Evolutionary conservation across 305 asterid genomes (phyloP), one percentile per base, ranked within the genome.

Genomic region (Ruellia speciosa): DNA sequence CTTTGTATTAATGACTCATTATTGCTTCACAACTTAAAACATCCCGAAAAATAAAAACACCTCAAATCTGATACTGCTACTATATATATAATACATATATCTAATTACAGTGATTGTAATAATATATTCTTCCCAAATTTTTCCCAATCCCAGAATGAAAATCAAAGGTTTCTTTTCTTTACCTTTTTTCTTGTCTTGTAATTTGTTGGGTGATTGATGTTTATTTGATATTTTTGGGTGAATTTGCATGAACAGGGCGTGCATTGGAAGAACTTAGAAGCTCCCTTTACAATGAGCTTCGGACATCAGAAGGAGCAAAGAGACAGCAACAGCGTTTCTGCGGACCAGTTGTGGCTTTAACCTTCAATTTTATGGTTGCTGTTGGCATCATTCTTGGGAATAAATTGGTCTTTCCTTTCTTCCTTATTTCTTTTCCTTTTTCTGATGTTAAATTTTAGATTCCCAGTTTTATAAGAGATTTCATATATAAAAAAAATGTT

Each of bases 261-360:
- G 82, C 90, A 11, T 47, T 89, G 86, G 97, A 89, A 75, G 97
- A 84, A 59, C 78, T 89, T 68, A 68, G 94, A 77, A 72, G 90
- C 57, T 69, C 90, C n/a, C 74, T 84, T 13, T 82, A 76, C 47
- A 84, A 79, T 18, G 94, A 89, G 75, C 79, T 89, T 47, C 79
- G 93, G 58, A 82, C 88, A 9, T 76, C 94, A 9, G 97, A 86
- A 56, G 93, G 93, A 10, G 96, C 97, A 24, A 86, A 76, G 77
- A 86, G 93, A 20, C 95, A 82, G 49, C 96, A 86, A 31, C 96
- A 81, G 35, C 73, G 87, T 7, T 67, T 71, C 24, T 86, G 93
- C 64, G 94, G 97, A 7, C 96, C 95, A 0, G 20, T 75, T 50
- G 78, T 81, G 46, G 93, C 95, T 12, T 68, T 89, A 90, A 54